Evolutionary conservation across 2,329 filamentous ascomycete genomes (phyloP), one percentile per base, ranked within the genome.

Genomic region (Gremmenia infestans): DNA sequence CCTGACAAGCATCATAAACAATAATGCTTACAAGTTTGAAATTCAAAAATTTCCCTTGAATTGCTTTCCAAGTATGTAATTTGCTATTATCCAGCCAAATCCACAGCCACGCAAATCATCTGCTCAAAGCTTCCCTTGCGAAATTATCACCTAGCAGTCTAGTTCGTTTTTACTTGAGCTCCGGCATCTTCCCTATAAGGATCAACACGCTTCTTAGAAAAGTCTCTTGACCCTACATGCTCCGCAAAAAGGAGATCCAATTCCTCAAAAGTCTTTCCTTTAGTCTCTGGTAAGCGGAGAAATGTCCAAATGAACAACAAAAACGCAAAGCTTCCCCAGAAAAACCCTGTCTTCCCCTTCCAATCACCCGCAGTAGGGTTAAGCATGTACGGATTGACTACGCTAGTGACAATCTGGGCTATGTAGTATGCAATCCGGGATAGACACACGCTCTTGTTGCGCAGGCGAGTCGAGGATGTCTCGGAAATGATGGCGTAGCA

Each of bases 261-360:
- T 50, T 63, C 60, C 36, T 54, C 55, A 53, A 59, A 59, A 32
- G 59, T 59, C 52, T 72, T 68, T 1, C 71, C 72, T 14, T 71
- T 71, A 0, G 73, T 73, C 65, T 78, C 76, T 28, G 73, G 73
- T 6, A 81, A 71, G n/a, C 76, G 76, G 62, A 78, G 78, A 56
- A 71, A 79, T 0, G 78, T 77, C 73, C 81, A 84, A 0, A 73
- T 15, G 69, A 63, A 56, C 62, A 72, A 55, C 1, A 68, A 39
- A 17, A 73, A 61, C 58, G 73, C 72, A 49, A 73, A 63, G 1
- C 65, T 70, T 17, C 67, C 71, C 66, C 68, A 76, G 39, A 76
- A 67, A 47, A 75, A 75, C 2, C 55, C 74, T 68, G 36, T 72
- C 72, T 52, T 69, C 65, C 71, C 73, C 71, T 42, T 72, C 59